Base-by-base conservation (phyloP, 1,284 basidiomycete genomes). In the Ustilago loliicola region DNA sequence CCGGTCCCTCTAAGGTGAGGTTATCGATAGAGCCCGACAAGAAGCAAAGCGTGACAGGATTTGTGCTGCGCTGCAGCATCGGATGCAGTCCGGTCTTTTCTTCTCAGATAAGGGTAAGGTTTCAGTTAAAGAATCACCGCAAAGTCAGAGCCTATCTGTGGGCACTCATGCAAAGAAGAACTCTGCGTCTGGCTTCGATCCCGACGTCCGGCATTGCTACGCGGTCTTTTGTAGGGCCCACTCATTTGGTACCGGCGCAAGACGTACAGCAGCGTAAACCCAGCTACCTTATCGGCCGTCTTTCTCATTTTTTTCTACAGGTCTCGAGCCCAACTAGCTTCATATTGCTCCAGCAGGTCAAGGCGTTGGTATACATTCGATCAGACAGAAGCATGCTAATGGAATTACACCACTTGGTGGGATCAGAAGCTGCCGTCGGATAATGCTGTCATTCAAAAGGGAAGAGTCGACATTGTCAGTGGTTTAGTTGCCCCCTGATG, bases 401-500 rank as follows among this genome's bases (percentile, higher is more conserved):
- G 50, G 45, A 3, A 17, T 10, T 21, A 10, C 7, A n/a, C 17
- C 45, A 21, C 8, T 27, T 27, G 27, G 25, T 21, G 8, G n/a
- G 21, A 17, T 27, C 47, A 72, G 65, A 72, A 72, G 59, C 70
- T 72, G 32, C 65, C 75, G 23, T 77, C 75, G 13, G 70, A 77
- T 15, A 77, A 38, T 4, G 70, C 74, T 77, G 55, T n/a, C 6
- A 27, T 27, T 15, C 2, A 27, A 7, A 29, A 8, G 8, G 29
- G 25, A 50, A 27, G n/a, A 7, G 21, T 7, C n/a, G 21, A 21
- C 21, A 21, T 21, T 17, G 42, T 45, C 21, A 23, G 38, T 4
- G 15, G 2, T 29, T 5, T n/a, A 19, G 19, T 23, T 19, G 1
- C 34, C 5, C 6, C 21, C 17, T n/a, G 21, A 21, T 38, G 30